Evolutionary conservation across 2,329 filamentous ascomycete species (phyloP).

Genomic region (Claviceps digitariae): DNA sequence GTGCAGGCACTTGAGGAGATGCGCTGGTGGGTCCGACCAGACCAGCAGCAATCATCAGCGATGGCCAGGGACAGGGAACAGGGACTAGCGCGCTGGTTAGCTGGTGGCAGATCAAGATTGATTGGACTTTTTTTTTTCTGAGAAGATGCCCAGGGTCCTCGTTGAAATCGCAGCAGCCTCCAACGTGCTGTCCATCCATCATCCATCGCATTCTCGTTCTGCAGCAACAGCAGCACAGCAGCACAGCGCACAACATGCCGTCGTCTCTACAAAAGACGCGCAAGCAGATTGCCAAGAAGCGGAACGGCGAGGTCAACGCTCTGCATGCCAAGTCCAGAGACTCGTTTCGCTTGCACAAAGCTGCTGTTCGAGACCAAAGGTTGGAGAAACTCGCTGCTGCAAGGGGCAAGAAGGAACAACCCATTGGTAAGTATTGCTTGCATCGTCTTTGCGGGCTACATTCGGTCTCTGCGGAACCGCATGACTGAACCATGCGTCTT

Average conservation of each 20-base stretch:
- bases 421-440: conserved; percentile 42
- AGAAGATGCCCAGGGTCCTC: too few species aligned
- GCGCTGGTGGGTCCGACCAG: too few species aligned
- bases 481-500: conserved; percentile 8
- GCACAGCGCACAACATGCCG: conserved; percentile 43
- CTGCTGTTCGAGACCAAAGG: conserved; percentile 69
- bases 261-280: conserved; percentile 68
- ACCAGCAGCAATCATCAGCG: too few species aligned
- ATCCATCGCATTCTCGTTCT: neutral
- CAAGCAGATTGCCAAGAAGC: conserved; percentile 85
- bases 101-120: too few species aligned
- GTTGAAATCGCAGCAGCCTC: too few species aligned
- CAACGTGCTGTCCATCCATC: neutral
- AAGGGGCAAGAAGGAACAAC: conserved; percentile 60
- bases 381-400: conserved; percentile 58
- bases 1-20: too few species aligned
- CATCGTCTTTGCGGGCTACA: neutral
- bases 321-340: conserved; percentile 85
- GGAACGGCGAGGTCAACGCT: conserved; percentile 54
- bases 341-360: conserved; percentile 66
- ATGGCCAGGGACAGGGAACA: too few species aligned
- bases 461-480: neutral
- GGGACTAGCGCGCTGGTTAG: too few species aligned
- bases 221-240: neutral
- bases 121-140: too few species aligned